Base-by-base conservation (phyloP, 1,284 basidiomycete species). In the Paramarasmius palmivorus region DNA sequence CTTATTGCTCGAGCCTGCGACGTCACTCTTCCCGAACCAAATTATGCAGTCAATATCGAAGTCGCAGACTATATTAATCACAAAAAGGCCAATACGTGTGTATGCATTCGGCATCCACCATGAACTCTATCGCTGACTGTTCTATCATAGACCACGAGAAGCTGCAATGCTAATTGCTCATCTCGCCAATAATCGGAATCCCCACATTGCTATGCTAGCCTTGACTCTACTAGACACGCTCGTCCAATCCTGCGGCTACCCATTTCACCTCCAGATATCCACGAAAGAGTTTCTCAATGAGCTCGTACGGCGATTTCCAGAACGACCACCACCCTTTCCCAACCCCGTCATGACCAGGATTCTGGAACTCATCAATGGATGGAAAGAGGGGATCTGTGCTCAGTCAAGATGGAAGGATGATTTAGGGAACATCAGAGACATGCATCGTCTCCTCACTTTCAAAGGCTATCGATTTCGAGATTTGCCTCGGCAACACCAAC, bases 271-370 rank as follows among this genome's bases (percentile, higher is more conserved):
- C 22, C 96, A 99, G 71, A 92, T 99, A 62, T 82, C 92, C n/a
- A 99, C 97, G 22, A 99, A 99, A 68, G 97, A 98, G 68, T 99
- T 99, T 66, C 79, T 99, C 19, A 99, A 99, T 72, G 96, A 98
- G 71, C 90, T 99, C 65, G 97, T 99, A 23, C 88, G 95, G 42
- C 84, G 96, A 56, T 99, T 99, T 70, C 97, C 97, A 8, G 97
- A 99, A 72, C 85, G 96, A 39, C 96, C 96, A 2, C 96, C 97
- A 1, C 90, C 93, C 8, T 95, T 97, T 68, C 93, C 93, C 0
- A 92, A 93, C 5, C 89, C 94, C 14, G 91, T 97, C 59, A 98
- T 98, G 95, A 86, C 87, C 9, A 85, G 92, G 62, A 96, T 98
- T 61, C 76, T 99, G 25, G 95, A 98, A 63, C 82, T 97, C 60